Evolutionary conservation across 2,329 filamentous ascomycete genomes (phyloP), one percentile per base, ranked within the genome.

Genomic region (Botrytis medusae): DNA sequence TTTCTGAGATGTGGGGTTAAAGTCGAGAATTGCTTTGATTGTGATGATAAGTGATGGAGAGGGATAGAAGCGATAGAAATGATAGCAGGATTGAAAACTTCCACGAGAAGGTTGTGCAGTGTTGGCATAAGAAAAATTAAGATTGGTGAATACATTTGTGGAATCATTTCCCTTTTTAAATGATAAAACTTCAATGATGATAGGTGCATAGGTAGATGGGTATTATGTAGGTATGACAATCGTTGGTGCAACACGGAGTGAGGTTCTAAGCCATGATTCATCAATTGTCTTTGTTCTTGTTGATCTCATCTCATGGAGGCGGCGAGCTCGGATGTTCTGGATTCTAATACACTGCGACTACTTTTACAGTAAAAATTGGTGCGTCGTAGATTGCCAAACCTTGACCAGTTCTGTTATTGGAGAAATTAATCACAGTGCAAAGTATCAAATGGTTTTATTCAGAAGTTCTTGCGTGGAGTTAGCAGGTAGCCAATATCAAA

Each of bases 221-320:
- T 8, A 37, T 37, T 40, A 29, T 54, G 22, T 37, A 61, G 22
- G 37, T 61, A 40, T 40, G 34, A 4, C 59, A 61, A 40, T 40
- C 34, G 40, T 61, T 40, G n/a, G 59, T 61, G 34, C 37, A 40
- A 61, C 59, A 61, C 29, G 3, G 29, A 54, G 46, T 40, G 29
- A 40, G 46, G 29, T 54, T 54, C 64, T 20, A 57, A 57, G 65
- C 48, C n/a, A 57, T 57, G 64, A 68, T 68, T 57, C 46, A 57
- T 57, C 25, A 68, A 68, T 42, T 57, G 48, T 57, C 65, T 68
- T 68, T 68, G 64, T 68, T 68, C 65, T 42, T 16, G 51, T 42
- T 29, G 25, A n/a, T 34, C 37, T 18, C 34, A 25, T 61, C 18
- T 57, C 34, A 57, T 34, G 48, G 64, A 29, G 32, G 25, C n/a